Percentiles rank a stretch among this genome's conserved stretches.
Evolutionary conservation across 768 basidiomycete species (phyloP).

Genomic region (Sistotremastrum niveocremeum): DNA sequence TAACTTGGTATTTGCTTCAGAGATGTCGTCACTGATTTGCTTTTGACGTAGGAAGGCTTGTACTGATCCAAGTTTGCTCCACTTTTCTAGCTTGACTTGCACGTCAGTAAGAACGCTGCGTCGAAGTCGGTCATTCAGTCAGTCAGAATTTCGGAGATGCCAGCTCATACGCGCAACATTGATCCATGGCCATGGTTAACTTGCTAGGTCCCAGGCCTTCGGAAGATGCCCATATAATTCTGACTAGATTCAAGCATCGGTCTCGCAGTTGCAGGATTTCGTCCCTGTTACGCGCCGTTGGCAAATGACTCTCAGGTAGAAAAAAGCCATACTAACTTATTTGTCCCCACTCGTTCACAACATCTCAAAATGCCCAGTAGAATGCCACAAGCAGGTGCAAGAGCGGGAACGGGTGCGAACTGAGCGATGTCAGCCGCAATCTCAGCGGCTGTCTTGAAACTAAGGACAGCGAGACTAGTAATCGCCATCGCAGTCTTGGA

Average conservation of each 20-base stretch:
- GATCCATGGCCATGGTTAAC: constrained; percentile 17
- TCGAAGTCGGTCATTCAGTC: neutral
- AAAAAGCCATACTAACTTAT: constrained; percentile 24
- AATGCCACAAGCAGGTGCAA: constrained; percentile 28
- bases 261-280: constrained; percentile 32
- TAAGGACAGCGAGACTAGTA: neutral
- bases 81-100: constrained; percentile 27
- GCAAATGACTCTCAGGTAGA: constrained; percentile 1
- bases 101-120: constrained; percentile 22
- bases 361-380: constrained; percentile 31
- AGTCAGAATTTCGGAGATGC: constrained; percentile 1
- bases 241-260: constrained; percentile 30
- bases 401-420: constrained; percentile 34
- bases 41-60: constrained; percentile 33
- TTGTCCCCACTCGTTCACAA: constrained; percentile 33
- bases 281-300: constrained; percentile 17
- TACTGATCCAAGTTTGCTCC: constrained; percentile 26
- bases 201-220: constrained; percentile 16
- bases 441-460: constrained; percentile 23
- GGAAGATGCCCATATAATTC: constrained; percentile 23
- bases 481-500: neutral
- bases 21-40: constrained; percentile 30
- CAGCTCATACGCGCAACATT: constrained; percentile 21
- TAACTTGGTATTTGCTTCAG: constrained; percentile 30
- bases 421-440: constrained; percentile 22